phyloP scores from a whole-genome alignment of 2,329 filamentous ascomycete genomes.

The Paraphoma sp. region DNA sequence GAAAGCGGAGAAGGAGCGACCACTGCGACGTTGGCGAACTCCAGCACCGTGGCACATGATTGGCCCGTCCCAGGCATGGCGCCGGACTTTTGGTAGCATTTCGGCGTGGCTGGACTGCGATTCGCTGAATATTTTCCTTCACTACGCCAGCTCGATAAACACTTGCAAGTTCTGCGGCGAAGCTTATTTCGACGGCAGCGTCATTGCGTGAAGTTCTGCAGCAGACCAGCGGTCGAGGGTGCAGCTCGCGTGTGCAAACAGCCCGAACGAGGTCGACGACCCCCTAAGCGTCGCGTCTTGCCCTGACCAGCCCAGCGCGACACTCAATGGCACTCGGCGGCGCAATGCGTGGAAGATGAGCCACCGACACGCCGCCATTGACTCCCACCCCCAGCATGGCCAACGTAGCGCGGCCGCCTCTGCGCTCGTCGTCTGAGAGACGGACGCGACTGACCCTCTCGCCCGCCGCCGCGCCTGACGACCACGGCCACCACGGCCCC shows the following conservation, averaged over 20 bases:
- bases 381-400: constrained; percentile 28
- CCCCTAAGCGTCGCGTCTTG: constrained; percentile 40
- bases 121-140: constrained; percentile 16
- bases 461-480: constrained; percentile 32
- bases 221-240: constrained; percentile 7
- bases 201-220: constrained; percentile 10
- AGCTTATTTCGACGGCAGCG: constrained; percentile 21
- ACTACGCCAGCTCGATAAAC: constrained; percentile 9
- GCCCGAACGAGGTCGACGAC: constrained; percentile 32
- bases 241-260: constrained; percentile 23
- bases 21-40: neutral
- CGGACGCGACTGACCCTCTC: constrained; percentile 38
- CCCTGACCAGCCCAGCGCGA: constrained; percentile 32
- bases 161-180: constrained; percentile 13
- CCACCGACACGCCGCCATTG: constrained; percentile 26
- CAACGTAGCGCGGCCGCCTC: constrained; percentile 31
- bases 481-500: constrained; percentile 25
- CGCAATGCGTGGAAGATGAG: constrained; percentile 35
- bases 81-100: constrained; percentile 13
- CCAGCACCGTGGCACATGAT: constrained; percentile 12
- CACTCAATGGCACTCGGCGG: constrained; percentile 37
- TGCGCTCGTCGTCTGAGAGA: constrained; percentile 44
- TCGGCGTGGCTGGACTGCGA: constrained; percentile 22
- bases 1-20: neutral
- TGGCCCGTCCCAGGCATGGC: constrained; percentile 21